Base-by-base conservation (phyloP, 257 asterid species). In the Solanum gandarillasii region DNA sequence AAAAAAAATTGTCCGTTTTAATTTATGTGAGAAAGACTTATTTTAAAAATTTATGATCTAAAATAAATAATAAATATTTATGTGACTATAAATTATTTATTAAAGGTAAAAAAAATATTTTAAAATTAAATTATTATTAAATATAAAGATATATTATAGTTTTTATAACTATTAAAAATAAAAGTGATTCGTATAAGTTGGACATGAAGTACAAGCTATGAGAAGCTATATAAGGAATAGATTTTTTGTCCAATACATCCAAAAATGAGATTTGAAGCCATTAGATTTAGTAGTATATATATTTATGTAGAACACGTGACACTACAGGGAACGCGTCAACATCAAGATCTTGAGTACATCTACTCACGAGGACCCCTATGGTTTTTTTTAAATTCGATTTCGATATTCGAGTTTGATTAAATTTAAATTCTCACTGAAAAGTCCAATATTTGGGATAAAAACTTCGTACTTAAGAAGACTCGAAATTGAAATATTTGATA, bases 401-500 rank as follows among this genome's bases (percentile, higher is more conserved):
- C 0, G 1, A 18, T 52, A 52, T 18, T 52, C 1, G n/a, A 48
- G 0, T 48, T 14, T 6, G 9, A 7, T 0, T 58, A 58, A 20
- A 20, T 58, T 58, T 58, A 0, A 58, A 7, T 20, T 58, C 0
- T 7, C 5, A 18, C 0, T 0, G 1, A 0, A 1, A 7, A 18
- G 1, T 20, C 0, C 0, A 0, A 6, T 20, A 7, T 20, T 55
- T 7, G 4, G 2, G 2, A 3, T 55, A 20, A 20, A 55, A 7
- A 7, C 1, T 58, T 1, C 0, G 0, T 55, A 20, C 0, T 7
- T 20, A 16, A 20, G 2, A 20, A 0, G 25, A 58, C 4, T 58
- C 2, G 2, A 55, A 20, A 0, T 0, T 0, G 5, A 20, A 0
- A 55, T 55, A 0, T 55, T 0, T 7, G 4, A 20, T 55, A 55